A percentile compares a stretch with the other conserved stretches of the same genome.
phyloP scores from a whole-genome alignment of 2,329 filamentous ascomycete genomes.

The Aspergillus ochraceus region DNA sequence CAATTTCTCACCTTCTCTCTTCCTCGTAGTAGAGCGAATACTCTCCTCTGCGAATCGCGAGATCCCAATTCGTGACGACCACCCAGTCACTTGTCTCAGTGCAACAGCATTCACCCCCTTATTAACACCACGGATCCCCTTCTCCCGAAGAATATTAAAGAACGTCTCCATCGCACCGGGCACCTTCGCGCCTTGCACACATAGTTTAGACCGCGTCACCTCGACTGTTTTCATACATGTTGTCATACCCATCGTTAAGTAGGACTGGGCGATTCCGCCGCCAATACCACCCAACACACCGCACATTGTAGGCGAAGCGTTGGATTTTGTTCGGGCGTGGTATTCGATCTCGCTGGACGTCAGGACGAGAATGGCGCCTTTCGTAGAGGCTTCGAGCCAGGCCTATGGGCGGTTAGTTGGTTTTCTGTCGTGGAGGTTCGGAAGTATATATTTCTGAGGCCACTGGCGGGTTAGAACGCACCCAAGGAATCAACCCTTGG shows the following conservation, averaged over 20 bases:
- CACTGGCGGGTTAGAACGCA: no score
- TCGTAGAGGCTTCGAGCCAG: conserved; percentile 98
- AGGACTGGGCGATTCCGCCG: conserved; percentile 91
- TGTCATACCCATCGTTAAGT: conserved; percentile 98
- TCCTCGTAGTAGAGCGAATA: conserved; percentile 3
- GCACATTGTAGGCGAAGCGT: conserved; percentile 77
- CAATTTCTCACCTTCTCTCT: background rate
- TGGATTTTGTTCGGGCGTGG: conserved; percentile 71
- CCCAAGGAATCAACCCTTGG: conserved; percentile 86
- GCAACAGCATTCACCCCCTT: conserved; percentile 5
- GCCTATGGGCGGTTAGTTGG: conserved; percentile 43
- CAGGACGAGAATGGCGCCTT: conserved; percentile 95
- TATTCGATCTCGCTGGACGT: conserved; percentile 95
- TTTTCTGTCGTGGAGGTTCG: no score
- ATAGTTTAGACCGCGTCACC: conserved; percentile 94
- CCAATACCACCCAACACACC: conserved; percentile 87
- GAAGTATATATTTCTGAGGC: no score
- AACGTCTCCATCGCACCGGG: conserved; percentile 59
- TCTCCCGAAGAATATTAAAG: background rate
- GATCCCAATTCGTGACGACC: conserved; percentile 1
- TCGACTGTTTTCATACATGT: conserved; percentile 99
- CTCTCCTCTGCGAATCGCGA: background rate
- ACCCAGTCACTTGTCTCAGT: conserved; percentile 4
- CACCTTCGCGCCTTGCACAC: conserved; percentile 73
- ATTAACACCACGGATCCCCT: conserved; percentile 2